Percentiles rank a stretch among this genome's conserved stretches.
These are phyloP conservation scores for Xylaria nigripes DNA, from an alignment of 495 filamentous ascomycete genomes.

Conservation along the genomic window DNA sequence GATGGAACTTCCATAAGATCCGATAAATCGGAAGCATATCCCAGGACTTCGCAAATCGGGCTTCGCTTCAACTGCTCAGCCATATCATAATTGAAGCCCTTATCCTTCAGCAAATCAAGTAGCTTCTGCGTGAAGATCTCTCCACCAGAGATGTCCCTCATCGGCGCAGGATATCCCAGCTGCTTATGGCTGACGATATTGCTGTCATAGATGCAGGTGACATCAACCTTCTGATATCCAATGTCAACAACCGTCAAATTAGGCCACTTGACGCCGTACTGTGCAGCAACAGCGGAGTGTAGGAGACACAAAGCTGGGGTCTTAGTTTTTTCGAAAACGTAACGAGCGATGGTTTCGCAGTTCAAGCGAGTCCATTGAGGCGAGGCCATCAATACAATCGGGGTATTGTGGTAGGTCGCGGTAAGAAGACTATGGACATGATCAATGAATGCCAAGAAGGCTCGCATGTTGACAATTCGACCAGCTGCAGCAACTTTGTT, in stretches of 20 bases:
- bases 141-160: slow-evolving; percentile 66
- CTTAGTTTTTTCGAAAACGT: slow-evolving; percentile 95
- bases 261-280: slow-evolving; percentile 70
- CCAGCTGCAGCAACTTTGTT: slow-evolving; percentile 41
- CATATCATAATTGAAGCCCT: slow-evolving; percentile 76
- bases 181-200: slow-evolving; percentile 41
- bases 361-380: slow-evolving; percentile 81
- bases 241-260: slow-evolving; percentile 82
- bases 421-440: slow-evolving; percentile 82
- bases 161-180: slow-evolving; percentile 38
- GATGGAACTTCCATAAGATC: slow-evolving; percentile 43
- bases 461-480: slow-evolving; percentile 78
- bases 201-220: slow-evolving; percentile 80
- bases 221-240: slow-evolving; percentile 81
- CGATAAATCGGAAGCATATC: slow-evolving; percentile 51
- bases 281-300: slow-evolving; percentile 72
- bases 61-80: slow-evolving; percentile 92
- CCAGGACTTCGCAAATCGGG: slow-evolving; percentile 79
- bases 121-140: slow-evolving; percentile 81
- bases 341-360: slow-evolving; percentile 74
- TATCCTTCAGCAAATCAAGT: slow-evolving; percentile 54
- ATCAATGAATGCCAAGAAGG: slow-evolving; percentile 82
- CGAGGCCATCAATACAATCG: slow-evolving; percentile 77
- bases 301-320: slow-evolving; percentile 81
- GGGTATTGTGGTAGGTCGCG: slow-evolving; percentile 81